Evolutionary conservation across 176 grass and related monocot species (phyloP).

Genomic region (Raddia distichophylla): DNA sequence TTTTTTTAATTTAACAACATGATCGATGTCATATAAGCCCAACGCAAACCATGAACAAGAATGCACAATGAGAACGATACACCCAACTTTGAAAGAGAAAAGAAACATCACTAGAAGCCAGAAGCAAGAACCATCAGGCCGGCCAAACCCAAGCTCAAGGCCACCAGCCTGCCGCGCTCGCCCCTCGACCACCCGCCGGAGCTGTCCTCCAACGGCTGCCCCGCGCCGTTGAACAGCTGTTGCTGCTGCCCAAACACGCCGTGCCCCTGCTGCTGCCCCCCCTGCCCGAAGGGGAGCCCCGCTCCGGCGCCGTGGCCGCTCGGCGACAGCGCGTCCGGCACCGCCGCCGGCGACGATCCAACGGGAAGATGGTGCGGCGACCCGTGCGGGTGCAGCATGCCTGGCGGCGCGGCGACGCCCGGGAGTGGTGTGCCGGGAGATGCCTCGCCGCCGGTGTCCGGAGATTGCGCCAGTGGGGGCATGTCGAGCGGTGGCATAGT

Average conservation of each 20-base stretch:
- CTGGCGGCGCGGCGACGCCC: constrained; percentile 3
- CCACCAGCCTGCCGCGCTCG: background rate
- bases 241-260: constrained; percentile 54
- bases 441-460: background rate
- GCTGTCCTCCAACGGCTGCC: constrained; percentile 42
- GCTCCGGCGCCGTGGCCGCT: constrained; percentile 30
- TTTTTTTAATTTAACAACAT: too few relatives aligned
- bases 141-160: constrained; percentile 1
- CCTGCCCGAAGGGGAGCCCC: constrained; percentile 37
- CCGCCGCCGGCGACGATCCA: constrained; percentile 26
- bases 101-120: constrained; percentile 33
- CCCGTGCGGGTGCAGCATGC: constrained; percentile 21
- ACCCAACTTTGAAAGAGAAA: background rate
- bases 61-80: background rate
- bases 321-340: constrained; percentile 39
- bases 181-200: constrained; percentile 36
- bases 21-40: too few relatives aligned
- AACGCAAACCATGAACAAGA: background rate
- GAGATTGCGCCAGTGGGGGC: constrained; percentile 8
- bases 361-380: constrained; percentile 31
- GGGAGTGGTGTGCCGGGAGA: background rate
- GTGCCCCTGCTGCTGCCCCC: constrained; percentile 38
- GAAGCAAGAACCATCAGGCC: background rate
- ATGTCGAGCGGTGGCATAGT: constrained; percentile 28
- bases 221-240: constrained; percentile 41